Percentiles rank a stretch among this genome's conserved stretches.
Conservation (phyloP, 2,329 filamentous ascomycete genomes). For the Calonectria honghensis region DNA sequence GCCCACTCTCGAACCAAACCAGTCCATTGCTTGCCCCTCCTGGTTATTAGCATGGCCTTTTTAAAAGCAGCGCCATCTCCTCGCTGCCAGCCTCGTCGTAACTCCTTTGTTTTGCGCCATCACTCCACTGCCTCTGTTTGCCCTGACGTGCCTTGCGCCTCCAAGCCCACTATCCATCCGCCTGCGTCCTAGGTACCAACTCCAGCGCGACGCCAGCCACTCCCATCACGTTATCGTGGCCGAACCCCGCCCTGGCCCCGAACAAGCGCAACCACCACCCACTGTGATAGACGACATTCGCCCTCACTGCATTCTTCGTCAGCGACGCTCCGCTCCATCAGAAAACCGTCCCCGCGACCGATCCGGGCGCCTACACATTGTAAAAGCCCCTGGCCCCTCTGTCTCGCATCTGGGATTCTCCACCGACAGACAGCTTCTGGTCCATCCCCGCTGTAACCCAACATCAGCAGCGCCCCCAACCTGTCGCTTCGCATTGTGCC, state of each 20-base stretch:
- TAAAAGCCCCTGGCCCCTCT: conserved; percentile 31
- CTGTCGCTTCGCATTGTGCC: conserved; percentile 32
- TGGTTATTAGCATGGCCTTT: conserved; percentile 20
- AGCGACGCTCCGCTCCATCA: conserved; percentile 46
- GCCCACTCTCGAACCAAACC: conserved; percentile 31
- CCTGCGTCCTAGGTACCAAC: conserved; percentile 27
- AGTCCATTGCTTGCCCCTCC: conserved; percentile 24
- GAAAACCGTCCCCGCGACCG: conserved; percentile 39
- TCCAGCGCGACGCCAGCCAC: conserved; percentile 53
- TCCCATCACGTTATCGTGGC: conserved; percentile 55
- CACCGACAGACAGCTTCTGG: conserved; percentile 30
- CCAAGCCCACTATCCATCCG: conserved; percentile 24
- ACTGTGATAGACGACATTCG: conserved; percentile 50
- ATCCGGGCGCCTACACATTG: conserved; percentile 24
- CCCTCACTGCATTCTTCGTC: conserved; percentile 44
- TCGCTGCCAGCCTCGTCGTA: conserved; percentile 9
- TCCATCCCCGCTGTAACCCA: conserved; percentile 39
- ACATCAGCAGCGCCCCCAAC: conserved; percentile 29
- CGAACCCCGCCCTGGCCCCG: conserved; percentile 54
- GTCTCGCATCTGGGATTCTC: conserved; percentile 41
- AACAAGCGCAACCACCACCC: conserved; percentile 54
- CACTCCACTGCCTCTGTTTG: conserved; percentile 1
- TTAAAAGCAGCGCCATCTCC: conserved; percentile 25
- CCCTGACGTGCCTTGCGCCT: conserved; percentile 20
- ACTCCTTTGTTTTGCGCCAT: conserved; percentile 18